Evolutionary conservation across 1,284 basidiomycete species (phyloP).

Genomic region (Psilocybe mexicana): DNA sequence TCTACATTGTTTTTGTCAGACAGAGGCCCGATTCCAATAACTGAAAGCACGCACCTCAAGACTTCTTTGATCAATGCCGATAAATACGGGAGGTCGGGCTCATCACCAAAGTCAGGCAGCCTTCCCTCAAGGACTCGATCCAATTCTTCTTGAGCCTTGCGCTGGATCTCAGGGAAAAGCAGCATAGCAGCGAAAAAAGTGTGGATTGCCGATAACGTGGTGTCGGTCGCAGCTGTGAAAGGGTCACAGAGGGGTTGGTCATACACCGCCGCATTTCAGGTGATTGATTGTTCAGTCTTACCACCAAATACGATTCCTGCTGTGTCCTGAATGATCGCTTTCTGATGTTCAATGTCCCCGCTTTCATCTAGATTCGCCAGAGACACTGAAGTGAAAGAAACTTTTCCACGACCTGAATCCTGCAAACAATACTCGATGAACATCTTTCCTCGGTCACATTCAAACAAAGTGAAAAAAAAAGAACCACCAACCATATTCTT

Average conservation of each 20-base stretch:
- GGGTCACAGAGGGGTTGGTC: not conserved
- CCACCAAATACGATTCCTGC: conserved; percentile 43
- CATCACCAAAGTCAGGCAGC: conserved; percentile 46
- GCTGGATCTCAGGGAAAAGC: conserved; percentile 41
- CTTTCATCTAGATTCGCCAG: conserved; percentile 24
- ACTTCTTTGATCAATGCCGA: conserved; percentile 46
- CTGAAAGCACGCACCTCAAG: conserved; percentile 17
- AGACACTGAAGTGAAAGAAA: conserved; percentile 40
- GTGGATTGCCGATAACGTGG: conserved; percentile 39
- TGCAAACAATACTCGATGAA: conserved; percentile 3
- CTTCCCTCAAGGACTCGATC: conserved; percentile 40
- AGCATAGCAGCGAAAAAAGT: conserved; percentile 39
- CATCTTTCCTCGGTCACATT: not conserved
- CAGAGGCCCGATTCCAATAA: not conserved
- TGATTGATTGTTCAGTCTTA: conserved; percentile 19
- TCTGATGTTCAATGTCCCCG: conserved; percentile 21
- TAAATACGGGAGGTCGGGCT: conserved; percentile 44
- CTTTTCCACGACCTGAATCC: conserved; percentile 29
- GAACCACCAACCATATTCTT: conserved; percentile 27
- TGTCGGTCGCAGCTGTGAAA: conserved; percentile 35
- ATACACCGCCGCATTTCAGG: not conserved
- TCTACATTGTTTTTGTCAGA: not conserved
- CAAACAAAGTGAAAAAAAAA: conserved; percentile 10
- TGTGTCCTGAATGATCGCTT: conserved; percentile 35
- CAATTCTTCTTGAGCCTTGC: conserved; percentile 45